Evolutionary conservation across 768 basidiomycete species (phyloP).

Genomic region (Podaxis sp.): DNA sequence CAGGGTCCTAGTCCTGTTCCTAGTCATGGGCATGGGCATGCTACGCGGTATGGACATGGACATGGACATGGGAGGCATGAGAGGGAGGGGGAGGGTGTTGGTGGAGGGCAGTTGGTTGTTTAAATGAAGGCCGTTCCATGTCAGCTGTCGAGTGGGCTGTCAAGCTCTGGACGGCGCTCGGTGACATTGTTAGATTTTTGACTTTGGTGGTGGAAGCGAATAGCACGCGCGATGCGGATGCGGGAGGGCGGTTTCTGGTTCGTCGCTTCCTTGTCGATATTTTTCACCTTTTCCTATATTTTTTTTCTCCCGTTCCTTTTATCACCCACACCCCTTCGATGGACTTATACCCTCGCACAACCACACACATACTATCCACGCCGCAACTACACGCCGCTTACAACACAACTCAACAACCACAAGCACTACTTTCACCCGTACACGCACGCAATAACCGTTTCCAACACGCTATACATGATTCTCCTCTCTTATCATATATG

Average conservation of each 20-base stretch:
- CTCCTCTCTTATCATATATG: not conserved
- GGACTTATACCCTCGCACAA: not conserved
- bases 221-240: not conserved
- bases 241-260: not conserved
- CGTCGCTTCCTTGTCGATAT: not conserved
- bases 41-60: not conserved
- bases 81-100: not conserved
- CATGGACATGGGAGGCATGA: not conserved
- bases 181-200: not conserved
- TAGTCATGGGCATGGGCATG: not conserved
- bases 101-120: not conserved
- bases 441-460: not conserved
- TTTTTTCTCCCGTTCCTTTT: not conserved
- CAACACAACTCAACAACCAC: not conserved
- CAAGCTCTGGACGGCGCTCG: not conserved
- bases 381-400: not conserved
- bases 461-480: not conserved
- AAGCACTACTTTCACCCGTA: not conserved
- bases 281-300: not conserved
- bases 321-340: not conserved
- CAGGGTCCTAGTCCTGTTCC: constrained; percentile 29
- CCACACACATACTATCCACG: not conserved
- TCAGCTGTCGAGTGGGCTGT: not conserved
- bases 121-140: not conserved
- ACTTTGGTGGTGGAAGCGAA: not conserved